Conservation (phyloP, 1,284 basidiomycete genomes). For the Austropuccinia psidii region DNA sequence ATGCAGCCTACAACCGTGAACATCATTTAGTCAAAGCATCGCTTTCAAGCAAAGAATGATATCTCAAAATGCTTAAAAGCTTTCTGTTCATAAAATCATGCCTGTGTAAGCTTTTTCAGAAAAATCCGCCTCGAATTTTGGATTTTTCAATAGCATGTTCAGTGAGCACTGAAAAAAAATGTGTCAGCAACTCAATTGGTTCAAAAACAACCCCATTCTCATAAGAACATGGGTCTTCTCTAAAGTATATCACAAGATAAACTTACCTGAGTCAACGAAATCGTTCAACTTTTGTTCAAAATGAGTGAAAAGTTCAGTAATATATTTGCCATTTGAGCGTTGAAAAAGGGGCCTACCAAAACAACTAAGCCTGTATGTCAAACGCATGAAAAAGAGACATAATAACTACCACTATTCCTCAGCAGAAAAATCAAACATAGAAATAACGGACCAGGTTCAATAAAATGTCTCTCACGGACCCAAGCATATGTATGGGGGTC, state of each 20-base stretch:
- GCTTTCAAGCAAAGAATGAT: too few species aligned
- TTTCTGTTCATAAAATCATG: too few species aligned
- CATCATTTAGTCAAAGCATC: too few species aligned
- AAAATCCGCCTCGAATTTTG: conserved; percentile 20
- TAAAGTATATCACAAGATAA: not conserved
- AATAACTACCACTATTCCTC: not conserved
- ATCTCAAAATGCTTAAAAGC: too few species aligned
- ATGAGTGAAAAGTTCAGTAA: not conserved
- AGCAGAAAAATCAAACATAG: not conserved
- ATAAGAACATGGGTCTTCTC: not conserved
- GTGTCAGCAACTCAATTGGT: not conserved
- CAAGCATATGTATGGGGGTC: conserved; percentile 27
- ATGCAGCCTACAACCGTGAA: too few species aligned
- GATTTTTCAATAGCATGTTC: conserved; percentile 35
- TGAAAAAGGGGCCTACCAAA: not conserved
- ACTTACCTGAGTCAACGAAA: conserved; percentile 30
- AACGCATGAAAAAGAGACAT: not conserved
- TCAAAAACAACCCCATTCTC: not conserved
- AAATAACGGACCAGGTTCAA: conserved; percentile 9
- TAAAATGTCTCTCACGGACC: conserved; percentile 10
- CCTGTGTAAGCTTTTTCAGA: too few species aligned
- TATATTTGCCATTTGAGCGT: not conserved
- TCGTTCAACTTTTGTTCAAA: conserved; percentile 22
- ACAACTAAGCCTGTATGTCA: conserved; percentile 8
- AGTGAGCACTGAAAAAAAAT: conserved; percentile 6